These are phyloP conservation scores for Tuber umbilicatum DNA, from an alignment of 495 filamentous ascomycete species.

Conservation along the genomic window DNA sequence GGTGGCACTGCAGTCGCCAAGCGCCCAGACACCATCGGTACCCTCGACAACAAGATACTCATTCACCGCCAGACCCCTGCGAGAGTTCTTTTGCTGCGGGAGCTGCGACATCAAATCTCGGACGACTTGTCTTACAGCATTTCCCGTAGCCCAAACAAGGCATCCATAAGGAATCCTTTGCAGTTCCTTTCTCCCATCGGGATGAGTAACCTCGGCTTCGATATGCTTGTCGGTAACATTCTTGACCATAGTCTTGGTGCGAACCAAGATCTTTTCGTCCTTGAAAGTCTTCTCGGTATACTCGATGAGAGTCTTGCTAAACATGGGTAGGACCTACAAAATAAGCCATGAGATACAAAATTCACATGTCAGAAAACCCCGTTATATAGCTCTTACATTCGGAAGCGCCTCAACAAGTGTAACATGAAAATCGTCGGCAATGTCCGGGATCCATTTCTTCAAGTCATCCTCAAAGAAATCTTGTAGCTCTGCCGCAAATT, in stretches of 20 bases:
- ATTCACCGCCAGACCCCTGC: slow-evolving; percentile 90
- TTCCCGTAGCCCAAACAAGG: slow-evolving; percentile 97
- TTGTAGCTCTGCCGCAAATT: slow-evolving; percentile 95
- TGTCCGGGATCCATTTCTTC: slow-evolving; percentile 95
- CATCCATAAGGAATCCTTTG: slow-evolving; percentile 89
- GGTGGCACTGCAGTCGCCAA: slow-evolving; percentile 79
- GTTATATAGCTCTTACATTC: slow-evolving; percentile 52
- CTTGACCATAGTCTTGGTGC: slow-evolving; percentile 98
- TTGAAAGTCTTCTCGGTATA: slow-evolving; percentile 99
- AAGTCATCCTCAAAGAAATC: slow-evolving; percentile 98
- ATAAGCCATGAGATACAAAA: slow-evolving; percentile 16
- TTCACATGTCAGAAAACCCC: slow-evolving; percentile 10
- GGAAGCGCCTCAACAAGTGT: slow-evolving; percentile 98
- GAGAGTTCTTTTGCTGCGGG: slow-evolving; percentile 88
- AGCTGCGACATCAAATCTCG: slow-evolving; percentile 87
- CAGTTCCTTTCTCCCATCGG: slow-evolving; percentile 75
- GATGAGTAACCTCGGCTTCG: slow-evolving; percentile 75
- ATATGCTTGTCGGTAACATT: slow-evolving; percentile 91
- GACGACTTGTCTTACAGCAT: slow-evolving; percentile 80
- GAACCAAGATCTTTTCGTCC: slow-evolving; percentile 93
- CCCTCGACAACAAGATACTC: slow-evolving; percentile 98
- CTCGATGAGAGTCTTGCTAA: slow-evolving; percentile 98
- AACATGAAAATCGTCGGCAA: slow-evolving; percentile 87
- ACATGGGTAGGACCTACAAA: slow-evolving; percentile 73
- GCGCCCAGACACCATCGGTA: slow-evolving; percentile 88